These are phyloP conservation scores for Capillidium rhysosporum DNA, from an alignment of 371 early-diverging fungal genomes.

Conservation along the genomic window DNA sequence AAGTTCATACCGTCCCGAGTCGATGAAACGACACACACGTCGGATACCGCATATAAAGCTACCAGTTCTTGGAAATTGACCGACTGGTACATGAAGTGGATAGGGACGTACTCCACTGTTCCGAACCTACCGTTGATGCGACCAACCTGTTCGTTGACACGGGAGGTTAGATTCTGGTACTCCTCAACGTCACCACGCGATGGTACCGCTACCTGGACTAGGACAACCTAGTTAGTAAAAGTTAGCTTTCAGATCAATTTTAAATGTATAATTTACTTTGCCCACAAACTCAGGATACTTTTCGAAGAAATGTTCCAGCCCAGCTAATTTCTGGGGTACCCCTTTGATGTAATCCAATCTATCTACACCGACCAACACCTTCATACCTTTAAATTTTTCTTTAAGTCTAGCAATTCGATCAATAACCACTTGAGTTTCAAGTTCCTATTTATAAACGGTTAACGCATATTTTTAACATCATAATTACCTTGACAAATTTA, in stretches of 20 bases:
- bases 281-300: conserved; percentile 87
- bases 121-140: conserved; percentile 88
- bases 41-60: conserved; percentile 87
- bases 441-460: conserved; percentile 17
- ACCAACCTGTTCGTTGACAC: conserved; percentile 90
- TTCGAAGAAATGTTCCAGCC: conserved; percentile 80
- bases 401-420: conserved; percentile 56
- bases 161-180: conserved; percentile 77
- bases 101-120: conserved; percentile 89
- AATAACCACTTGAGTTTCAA: conserved; percentile 43
- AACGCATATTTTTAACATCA: background rate
- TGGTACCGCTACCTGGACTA: conserved; percentile 98
- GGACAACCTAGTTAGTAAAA: conserved; percentile 24
- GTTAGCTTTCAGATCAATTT: background rate
- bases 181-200: conserved; percentile 93
- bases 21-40: conserved; percentile 93
- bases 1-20: conserved; percentile 99
- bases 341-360: conserved; percentile 99
- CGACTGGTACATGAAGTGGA: conserved; percentile 95
- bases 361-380: conserved; percentile 95
- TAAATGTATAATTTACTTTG: conserved; percentile 20
- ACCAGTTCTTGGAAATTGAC: conserved; percentile 90
- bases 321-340: conserved; percentile 96
- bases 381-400: conserved; percentile 69
- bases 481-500: conserved; percentile 52